Base-by-base conservation (phyloP, 2,329 filamentous ascomycete genomes). In the Lasiodiplodia hormozganensis region DNA sequence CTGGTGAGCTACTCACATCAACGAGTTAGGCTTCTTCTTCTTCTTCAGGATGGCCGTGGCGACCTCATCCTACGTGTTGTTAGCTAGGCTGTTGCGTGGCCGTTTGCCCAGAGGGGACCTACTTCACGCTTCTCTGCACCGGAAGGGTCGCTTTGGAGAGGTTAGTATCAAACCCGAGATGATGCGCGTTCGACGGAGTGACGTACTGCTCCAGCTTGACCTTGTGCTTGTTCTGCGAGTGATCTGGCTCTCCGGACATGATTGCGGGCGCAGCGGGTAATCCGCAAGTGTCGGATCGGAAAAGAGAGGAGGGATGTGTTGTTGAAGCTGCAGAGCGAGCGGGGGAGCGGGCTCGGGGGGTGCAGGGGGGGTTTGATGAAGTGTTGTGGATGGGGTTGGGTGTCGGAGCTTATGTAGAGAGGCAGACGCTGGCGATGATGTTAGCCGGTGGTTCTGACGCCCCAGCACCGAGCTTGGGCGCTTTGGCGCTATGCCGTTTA, bases 21-120 rank as follows among this genome's bases (percentile, higher is more conserved):
- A 85, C 79, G 95, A 96, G 85, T 99, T 99, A 76, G 94, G 94
- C 93, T 99, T 99, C 94, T 99, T 99, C 92, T 99, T 99, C 89
- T 98, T 98, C 87, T 97, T 98, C 78, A 99, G 89, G 76, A 99
- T 99, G 74, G 96, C 96, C 56, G 96, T 99, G 65, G 96, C 89
- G 71, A 91, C 93, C 79, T 97, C 96, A 81, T 97, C 92, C 90
- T 96, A 73, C 68, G 73, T 71, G 28, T 2, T 54, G 75, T 80
- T 71, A 81, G 79, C 74, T 69, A 70, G 69, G 68, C 71, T 53
- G 54, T 62, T 64, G 70, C 69, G 58, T 68, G 68, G 53, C 65
- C 52, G 47, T 51, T 70, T 68, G 25, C 21, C 18, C 11, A 49
- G 72, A 72, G 72, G 69, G 71, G 73, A 82, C 88, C 79, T 87